phyloP scores from a whole-genome alignment of 2,329 filamentous ascomycete species.

The Blastomyces gilchristii region DNA sequence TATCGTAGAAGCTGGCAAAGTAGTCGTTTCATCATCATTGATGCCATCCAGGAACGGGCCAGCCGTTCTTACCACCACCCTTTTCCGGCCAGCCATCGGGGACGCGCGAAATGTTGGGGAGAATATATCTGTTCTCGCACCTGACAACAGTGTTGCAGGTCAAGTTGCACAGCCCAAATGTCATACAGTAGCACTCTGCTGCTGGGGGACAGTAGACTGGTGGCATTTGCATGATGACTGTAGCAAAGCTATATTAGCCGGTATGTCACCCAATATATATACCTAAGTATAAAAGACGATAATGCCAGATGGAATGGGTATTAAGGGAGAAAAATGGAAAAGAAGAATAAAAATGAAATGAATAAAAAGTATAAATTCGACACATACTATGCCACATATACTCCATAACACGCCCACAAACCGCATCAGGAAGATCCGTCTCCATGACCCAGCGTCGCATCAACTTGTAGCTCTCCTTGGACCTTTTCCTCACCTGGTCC shows the following conservation, averaged over 20 bases:
- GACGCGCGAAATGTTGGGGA: slow-evolving; percentile 49
- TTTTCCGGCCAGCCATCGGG: slow-evolving; percentile 52
- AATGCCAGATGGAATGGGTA: neutral
- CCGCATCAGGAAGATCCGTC: slow-evolving; percentile 38
- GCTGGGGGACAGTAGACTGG: slow-evolving; percentile 52
- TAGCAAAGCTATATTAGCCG: slow-evolving; percentile 1
- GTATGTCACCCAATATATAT: neutral
- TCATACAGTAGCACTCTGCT: slow-evolving; percentile 55
- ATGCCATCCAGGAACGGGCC: slow-evolving; percentile 16
- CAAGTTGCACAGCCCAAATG: slow-evolving; percentile 52
- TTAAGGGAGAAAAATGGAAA: neutral
- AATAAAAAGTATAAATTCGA: neutral
- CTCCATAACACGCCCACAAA: slow-evolving; percentile 46
- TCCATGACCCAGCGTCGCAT: slow-evolving; percentile 41
- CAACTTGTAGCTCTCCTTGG: slow-evolving; percentile 40
- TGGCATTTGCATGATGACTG: slow-evolving; percentile 36
- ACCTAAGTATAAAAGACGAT: no score
- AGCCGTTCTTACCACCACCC: slow-evolving; percentile 40
- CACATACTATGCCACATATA: slow-evolving; percentile 56
- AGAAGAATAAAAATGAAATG: neutral
- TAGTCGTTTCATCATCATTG: slow-evolving; percentile 1
- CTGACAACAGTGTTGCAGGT: slow-evolving; percentile 19
- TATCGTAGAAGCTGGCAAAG: neutral
- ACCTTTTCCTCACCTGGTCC: slow-evolving; percentile 37
- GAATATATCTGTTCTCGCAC: slow-evolving; percentile 49